A percentile compares a stretch with the other conserved stretches of the same genome.
Evolutionary conservation across 805 yeast species (phyloP).

Genomic region (Metschnikowia vanudenii): DNA sequence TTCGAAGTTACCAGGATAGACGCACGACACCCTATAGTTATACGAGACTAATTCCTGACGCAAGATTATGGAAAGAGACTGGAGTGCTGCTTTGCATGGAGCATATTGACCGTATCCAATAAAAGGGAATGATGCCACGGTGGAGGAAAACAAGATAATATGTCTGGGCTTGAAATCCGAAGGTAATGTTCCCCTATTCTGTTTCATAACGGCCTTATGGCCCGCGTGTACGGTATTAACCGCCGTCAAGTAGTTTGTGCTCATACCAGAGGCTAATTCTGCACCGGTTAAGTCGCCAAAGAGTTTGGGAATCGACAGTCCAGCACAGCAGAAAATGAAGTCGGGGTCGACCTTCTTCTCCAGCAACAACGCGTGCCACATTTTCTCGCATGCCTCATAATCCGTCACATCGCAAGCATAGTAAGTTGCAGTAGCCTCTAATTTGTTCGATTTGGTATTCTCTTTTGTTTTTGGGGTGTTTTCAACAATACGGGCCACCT

Average conservation of each 20-base stretch:
- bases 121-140: constrained; percentile 79
- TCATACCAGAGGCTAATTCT: constrained; percentile 61
- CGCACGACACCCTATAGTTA: constrained; percentile 66
- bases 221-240: constrained; percentile 67
- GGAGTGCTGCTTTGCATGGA: constrained; percentile 81
- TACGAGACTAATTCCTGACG: constrained; percentile 78
- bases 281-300: constrained; percentile 62
- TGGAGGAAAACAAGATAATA: constrained; percentile 65
- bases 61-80: constrained; percentile 69
- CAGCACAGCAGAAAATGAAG: constrained; percentile 81
- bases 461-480: background rate
- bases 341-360: constrained; percentile 53
- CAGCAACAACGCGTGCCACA: constrained; percentile 37
- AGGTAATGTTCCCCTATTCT: constrained; percentile 14
- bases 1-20: constrained; percentile 85
- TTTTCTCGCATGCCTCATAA: constrained; percentile 48
- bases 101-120: constrained; percentile 91
- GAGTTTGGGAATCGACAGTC: constrained; percentile 75
- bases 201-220: constrained; percentile 38
- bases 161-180: constrained; percentile 45
- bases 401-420: constrained; percentile 64
- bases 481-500: constrained; percentile 43
- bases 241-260: constrained; percentile 71
- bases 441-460: background rate
- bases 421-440: constrained; percentile 26